Percentiles rank a stretch among this genome's conserved stretches.
Evolutionary conservation across 495 filamentous ascomycete species (phyloP).

Genomic region (Extremus antarcticus): DNA sequence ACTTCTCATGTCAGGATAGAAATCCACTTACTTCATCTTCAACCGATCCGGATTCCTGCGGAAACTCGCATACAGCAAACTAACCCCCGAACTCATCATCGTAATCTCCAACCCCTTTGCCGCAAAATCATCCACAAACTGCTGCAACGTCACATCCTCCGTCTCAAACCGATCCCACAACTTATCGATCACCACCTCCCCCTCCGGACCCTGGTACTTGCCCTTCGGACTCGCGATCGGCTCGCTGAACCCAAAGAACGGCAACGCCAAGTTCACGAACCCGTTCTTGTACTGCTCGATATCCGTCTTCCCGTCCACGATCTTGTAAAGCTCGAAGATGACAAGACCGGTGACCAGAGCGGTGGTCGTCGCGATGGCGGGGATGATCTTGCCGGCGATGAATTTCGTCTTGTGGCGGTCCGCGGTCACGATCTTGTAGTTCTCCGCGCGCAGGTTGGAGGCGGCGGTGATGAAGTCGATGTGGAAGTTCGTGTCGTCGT

Average conservation of each 20-base stretch:
- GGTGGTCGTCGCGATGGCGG: slow-evolving; percentile 95
- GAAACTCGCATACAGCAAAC: slow-evolving; percentile 91
- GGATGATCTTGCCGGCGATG: slow-evolving; percentile 99
- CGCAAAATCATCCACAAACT: slow-evolving; percentile 74
- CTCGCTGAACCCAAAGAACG: slow-evolving; percentile 97
- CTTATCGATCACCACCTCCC: slow-evolving; percentile 81
- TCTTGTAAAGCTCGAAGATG: slow-evolving; percentile 88
- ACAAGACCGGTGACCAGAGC: slow-evolving; percentile 92
- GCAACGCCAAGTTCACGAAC: slow-evolving; percentile 91
- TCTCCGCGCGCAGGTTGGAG: slow-evolving; percentile 92
- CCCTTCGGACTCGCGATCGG: slow-evolving; percentile 88
- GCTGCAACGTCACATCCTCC: slow-evolving; percentile 67
- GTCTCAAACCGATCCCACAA: slow-evolving; percentile 98
- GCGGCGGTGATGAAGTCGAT: slow-evolving; percentile 98
- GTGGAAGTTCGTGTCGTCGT: slow-evolving; percentile 95
- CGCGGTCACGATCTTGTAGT: slow-evolving; percentile 88
- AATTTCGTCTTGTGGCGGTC: slow-evolving; percentile 98
- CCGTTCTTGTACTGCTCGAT: slow-evolving; percentile 99
- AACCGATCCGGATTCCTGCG: slow-evolving; percentile 87
- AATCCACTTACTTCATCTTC: slow-evolving; percentile 48
- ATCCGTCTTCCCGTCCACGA: slow-evolving; percentile 86
- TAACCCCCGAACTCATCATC: slow-evolving; percentile 95
- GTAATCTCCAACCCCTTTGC: slow-evolving; percentile 68
- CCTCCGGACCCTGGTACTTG: slow-evolving; percentile 62
- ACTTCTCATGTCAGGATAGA: background rate